Base-by-base conservation (phyloP, 225 moss, liverwort and hornwort genomes). In the Asterella californica region DNA sequence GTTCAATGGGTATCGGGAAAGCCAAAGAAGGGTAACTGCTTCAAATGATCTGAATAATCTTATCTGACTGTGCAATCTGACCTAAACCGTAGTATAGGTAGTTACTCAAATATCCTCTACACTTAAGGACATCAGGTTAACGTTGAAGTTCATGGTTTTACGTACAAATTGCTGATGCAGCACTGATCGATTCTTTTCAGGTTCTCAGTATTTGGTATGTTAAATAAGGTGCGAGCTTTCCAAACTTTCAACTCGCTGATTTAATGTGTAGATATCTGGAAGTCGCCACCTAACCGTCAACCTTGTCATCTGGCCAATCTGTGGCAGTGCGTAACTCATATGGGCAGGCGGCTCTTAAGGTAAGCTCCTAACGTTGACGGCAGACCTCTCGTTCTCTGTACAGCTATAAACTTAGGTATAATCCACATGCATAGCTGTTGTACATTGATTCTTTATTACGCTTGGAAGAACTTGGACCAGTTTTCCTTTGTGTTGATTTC, bases 1-100 rank as follows among this genome's bases (percentile, higher is more conserved):
- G 99, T 79, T 88, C 88, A 14, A 99, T 99, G 99, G 95, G 99
- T 66, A 92, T 95, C 45, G 99, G 95, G 62, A 95, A 92, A 86
- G 80, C 94, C 52, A 99, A 99, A 83, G 99, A 99, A 90, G 99
- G 99, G 99, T 99, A 88, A 79, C 74, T 17, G 17, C 38, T 48
- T 76, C n/a, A n/a, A n/a, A n/a, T 15, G 36, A 42, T 42, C 69
- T 38, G 0, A 0, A 19, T 60, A 38, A n/a, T 50, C 11, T 10
- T 38, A n/a, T 73, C 27, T 47, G 27, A 30, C 9, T 22, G 10
- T 53, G 15, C 21, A 25, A 18, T 65, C 15, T 33, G 25, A n/a
- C n/a, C n/a, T n/a, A n/a, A n/a, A n/a, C n/a, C n/a, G n/a, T n/a
- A n/a, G n/a, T n/a, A n/a, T n/a, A n/a, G n/a, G n/a, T n/a, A n/a